A percentile compares a stretch with the other conserved stretches of the same genome.
Evolutionary conservation across 495 filamentous ascomycete species (phyloP).

Genomic region (Podospora appendiculata): DNA sequence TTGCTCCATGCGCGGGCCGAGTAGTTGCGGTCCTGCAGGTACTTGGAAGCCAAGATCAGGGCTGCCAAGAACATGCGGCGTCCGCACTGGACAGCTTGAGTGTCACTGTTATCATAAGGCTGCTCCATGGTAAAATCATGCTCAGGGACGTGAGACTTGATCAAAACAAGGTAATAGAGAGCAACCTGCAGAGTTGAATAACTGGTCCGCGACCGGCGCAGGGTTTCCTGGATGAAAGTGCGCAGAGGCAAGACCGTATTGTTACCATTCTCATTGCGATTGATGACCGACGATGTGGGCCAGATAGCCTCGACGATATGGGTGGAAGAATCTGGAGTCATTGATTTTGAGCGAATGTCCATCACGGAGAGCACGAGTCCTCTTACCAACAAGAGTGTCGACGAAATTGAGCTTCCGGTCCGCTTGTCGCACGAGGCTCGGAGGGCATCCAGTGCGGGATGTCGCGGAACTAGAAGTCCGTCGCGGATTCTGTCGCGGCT

Average conservation of each 20-base stretch:
- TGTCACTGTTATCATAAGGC: constrained; percentile 60
- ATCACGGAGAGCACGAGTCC: constrained; percentile 5
- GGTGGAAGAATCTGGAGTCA: constrained; percentile 76
- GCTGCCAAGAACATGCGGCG: constrained; percentile 95
- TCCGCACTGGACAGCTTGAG: constrained; percentile 87
- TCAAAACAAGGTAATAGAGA: constrained; percentile 89
- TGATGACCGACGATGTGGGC: constrained; percentile 65
- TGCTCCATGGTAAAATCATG: constrained; percentile 83
- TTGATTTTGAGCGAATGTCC: constrained; percentile 21
- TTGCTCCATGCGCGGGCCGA: constrained; percentile 97
- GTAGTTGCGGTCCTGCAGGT: constrained; percentile 95
- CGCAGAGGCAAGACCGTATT: constrained; percentile 80
- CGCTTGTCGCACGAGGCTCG: constrained; percentile 77
- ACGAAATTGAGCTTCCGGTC: constrained; percentile 95
- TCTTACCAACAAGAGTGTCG: constrained; percentile 97
- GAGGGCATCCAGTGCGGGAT: constrained; percentile 60
- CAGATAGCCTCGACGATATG: constrained; percentile 97
- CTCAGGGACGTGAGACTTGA: constrained; percentile 82
- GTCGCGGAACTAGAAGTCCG: constrained; percentile 53
- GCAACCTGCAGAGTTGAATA: constrained; percentile 97
- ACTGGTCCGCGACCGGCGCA: constrained; percentile 88
- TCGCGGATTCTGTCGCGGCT: constrained; percentile 75
- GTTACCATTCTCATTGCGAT: constrained; percentile 46
- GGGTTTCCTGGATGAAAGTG: constrained; percentile 94
- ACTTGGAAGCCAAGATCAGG: constrained; percentile 91